phyloP scores from a whole-genome alignment of 306 rosid genomes.

The Cercis canadensis region DNA sequence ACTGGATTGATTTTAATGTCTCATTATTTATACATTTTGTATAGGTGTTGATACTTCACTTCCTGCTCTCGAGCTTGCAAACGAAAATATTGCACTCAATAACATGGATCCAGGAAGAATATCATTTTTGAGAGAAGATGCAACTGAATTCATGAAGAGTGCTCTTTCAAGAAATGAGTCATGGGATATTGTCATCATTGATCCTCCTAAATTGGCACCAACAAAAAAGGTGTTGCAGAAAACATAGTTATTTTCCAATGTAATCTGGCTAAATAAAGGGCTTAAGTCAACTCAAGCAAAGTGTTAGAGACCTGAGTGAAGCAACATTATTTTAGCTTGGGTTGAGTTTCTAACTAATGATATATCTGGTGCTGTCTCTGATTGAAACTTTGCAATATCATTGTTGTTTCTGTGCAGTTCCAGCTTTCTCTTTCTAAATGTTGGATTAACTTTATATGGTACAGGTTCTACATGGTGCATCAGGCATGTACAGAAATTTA shows the following conservation, averaged over 20 bases:
- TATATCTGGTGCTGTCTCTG: constrained; percentile 3
- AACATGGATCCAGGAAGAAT: constrained; percentile 73
- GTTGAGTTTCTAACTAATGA: constrained; percentile 1
- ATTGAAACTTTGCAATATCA: not conserved
- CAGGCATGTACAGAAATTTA: constrained; percentile 86
- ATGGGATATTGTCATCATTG: constrained; percentile 86
- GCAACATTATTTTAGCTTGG: not conserved
- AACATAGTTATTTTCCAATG: not conserved
- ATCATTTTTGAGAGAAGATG: constrained; percentile 79
- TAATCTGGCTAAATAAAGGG: constrained; percentile 5
- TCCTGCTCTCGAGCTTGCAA: constrained; percentile 86
- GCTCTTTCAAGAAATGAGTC: constrained; percentile 74
- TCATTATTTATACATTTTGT: constrained; percentile 27
- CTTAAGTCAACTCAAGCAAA: constrained; percentile 7
- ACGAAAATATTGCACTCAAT: constrained; percentile 80
- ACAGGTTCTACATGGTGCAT: constrained; percentile 80
- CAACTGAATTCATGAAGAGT: constrained; percentile 75
- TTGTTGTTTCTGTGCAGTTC: constrained; percentile 22
- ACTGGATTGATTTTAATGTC: constrained; percentile 27
- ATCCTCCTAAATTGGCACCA: constrained; percentile 97
- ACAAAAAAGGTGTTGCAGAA: constrained; percentile 62
- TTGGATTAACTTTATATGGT: constrained; percentile 28
- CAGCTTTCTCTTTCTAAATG: constrained; percentile 14
- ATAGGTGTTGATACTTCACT: constrained; percentile 81
- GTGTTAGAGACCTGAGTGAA: constrained; percentile 4